A percentile compares a stretch with the other conserved stretches of the same genome.
Evolutionary conservation across 2,329 filamentous ascomycete genomes (phyloP).

Genomic region (Colletotrichum paranaense): DNA sequence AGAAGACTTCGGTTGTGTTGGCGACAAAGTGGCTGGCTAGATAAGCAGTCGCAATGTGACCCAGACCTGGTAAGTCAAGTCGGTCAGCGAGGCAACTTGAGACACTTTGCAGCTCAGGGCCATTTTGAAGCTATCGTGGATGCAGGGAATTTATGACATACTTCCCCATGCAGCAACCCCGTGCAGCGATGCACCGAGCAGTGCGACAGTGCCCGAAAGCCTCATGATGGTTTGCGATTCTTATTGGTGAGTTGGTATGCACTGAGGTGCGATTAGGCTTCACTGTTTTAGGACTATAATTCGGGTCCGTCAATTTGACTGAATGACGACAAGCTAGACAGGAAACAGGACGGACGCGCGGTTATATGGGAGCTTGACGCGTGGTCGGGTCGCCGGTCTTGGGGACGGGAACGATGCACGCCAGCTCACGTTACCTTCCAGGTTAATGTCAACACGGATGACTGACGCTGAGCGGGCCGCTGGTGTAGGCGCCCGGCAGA

Average conservation of each 20-base stretch:
- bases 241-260: background rate
- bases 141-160: conserved; percentile 40
- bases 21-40: conserved; percentile 70
- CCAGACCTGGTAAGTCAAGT: conserved; percentile 58
- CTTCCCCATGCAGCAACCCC: conserved; percentile 54
- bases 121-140: background rate
- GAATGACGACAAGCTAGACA: background rate
- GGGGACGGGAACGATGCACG: background rate
- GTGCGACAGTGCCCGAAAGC: conserved; percentile 40
- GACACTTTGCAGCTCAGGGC: background rate
- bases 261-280: background rate
- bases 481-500: background rate
- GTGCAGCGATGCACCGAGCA: conserved; percentile 46
- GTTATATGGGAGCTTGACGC: conserved; percentile 29
- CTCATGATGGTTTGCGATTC: conserved; percentile 42
- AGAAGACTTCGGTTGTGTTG: conserved; percentile 64
- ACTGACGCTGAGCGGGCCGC: conserved; percentile 10
- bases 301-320: background rate
- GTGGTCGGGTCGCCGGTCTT: conserved; percentile 24
- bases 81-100: conserved; percentile 19
- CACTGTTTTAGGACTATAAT: background rate
- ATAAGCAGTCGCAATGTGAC: conserved; percentile 74
- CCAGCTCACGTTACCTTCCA: background rate
- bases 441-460: background rate
- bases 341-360: background rate